A percentile compares a stretch with the other conserved stretches of the same genome.
These are phyloP conservation scores for Kazachstania sp. DNA, from an alignment of 1,139 yeast genomes.

Conservation along the genomic window DNA sequence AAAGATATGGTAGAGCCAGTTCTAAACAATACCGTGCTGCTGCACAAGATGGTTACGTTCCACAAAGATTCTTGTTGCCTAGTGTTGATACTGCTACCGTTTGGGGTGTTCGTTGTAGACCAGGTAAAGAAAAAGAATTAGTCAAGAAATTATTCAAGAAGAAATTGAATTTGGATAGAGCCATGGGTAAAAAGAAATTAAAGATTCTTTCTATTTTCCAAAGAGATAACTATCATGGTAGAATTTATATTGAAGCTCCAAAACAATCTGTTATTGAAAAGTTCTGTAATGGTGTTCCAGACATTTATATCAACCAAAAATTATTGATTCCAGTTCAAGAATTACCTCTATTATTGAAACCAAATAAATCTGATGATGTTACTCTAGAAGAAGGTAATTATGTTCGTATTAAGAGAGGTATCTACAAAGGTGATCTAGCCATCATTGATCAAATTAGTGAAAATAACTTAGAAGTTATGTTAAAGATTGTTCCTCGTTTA, in stretches of 20 bases:
- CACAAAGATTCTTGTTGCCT: conserved; percentile 88
- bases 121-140: conserved; percentile 86
- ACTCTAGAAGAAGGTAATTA: conserved; percentile 87
- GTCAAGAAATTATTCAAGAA: conserved; percentile 79
- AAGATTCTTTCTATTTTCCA: conserved; percentile 90
- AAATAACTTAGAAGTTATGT: conserved; percentile 86
- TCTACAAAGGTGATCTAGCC: conserved; percentile 88
- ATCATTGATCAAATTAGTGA: conserved; percentile 89
- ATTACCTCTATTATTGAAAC: conserved; percentile 86
- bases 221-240: conserved; percentile 85
- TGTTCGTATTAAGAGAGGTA: conserved; percentile 83
- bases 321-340: conserved; percentile 91
- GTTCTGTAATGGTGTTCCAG: conserved; percentile 83
- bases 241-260: conserved; percentile 89
- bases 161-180: conserved; percentile 42
- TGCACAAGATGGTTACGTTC: conserved; percentile 75
- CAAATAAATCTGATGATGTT: conserved; percentile 79
- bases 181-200: conserved; percentile 40
- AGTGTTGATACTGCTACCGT: conserved; percentile 94
- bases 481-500: conserved; percentile 84
- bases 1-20: conserved; percentile 83
- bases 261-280: conserved; percentile 86
- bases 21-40: conserved; percentile 73
- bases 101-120: conserved; percentile 91
- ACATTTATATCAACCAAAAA: conserved; percentile 64